A percentile compares a stretch with the other conserved stretches of the same genome.
phyloP scores from a whole-genome alignment of 2,329 filamentous ascomycete genomes.

The Endoconidiophora laricicola region DNA sequence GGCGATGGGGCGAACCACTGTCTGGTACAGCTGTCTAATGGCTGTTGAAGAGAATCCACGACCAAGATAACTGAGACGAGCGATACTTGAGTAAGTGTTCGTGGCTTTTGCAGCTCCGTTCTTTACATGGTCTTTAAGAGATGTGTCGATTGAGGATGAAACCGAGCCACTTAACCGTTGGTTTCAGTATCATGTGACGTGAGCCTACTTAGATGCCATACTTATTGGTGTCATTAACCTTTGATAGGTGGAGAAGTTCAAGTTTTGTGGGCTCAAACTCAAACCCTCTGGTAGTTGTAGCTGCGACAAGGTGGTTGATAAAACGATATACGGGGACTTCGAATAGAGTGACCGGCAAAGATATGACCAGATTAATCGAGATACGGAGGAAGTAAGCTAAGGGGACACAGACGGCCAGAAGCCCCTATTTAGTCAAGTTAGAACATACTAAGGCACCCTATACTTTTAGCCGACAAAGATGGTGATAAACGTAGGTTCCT shows the following conservation, averaged over 20 bases:
- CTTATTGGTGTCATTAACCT: background rate
- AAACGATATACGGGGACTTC: too few relatives aligned
- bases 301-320: background rate
- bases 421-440: too few relatives aligned
- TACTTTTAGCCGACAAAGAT: too few relatives aligned
- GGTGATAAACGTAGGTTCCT: background rate
- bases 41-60: background rate
- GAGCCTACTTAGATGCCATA: background rate
- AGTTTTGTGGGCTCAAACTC: background rate
- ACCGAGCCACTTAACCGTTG: background rate
- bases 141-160: background rate
- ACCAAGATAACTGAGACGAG: background rate
- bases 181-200: background rate
- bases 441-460: too few relatives aligned
- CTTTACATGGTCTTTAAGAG: background rate
- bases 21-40: background rate
- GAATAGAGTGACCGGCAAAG: too few relatives aligned
- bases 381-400: too few relatives aligned
- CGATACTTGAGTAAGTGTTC: background rate
- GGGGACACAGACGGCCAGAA: too few relatives aligned
- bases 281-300: background rate
- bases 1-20: background rate
- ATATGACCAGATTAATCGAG: too few relatives aligned
- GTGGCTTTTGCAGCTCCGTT: background rate
- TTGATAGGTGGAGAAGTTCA: background rate